These are phyloP conservation scores for Phlegmacium glaucopus DNA, from an alignment of 768 basidiomycete species.

Conservation along the genomic window DNA sequence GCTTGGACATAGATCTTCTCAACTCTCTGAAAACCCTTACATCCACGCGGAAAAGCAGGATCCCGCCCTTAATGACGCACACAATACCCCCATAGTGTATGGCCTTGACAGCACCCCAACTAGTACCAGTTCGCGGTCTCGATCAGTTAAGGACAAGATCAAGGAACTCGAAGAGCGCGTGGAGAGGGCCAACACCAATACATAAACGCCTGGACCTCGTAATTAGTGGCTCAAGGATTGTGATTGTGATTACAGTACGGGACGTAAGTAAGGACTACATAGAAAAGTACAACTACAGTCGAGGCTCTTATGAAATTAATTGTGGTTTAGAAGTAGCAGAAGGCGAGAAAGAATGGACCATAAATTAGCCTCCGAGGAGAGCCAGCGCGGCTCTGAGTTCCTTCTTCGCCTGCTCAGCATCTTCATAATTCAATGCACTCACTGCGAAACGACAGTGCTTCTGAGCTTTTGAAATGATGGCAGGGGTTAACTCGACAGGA, in stretches of 20 bases:
- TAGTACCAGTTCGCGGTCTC: slow-evolving; percentile 9
- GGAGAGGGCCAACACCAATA: slow-evolving; percentile 11
- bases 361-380: slow-evolving; percentile 49
- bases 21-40: too few species aligned
- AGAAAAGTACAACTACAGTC: neutral
- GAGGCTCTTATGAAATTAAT: too few species aligned
- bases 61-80: too few species aligned
- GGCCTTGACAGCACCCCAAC: neutral
- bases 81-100: too few species aligned
- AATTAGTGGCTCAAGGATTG: neutral
- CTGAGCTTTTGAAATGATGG: slow-evolving; percentile 71
- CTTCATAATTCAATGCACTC: slow-evolving; percentile 95
- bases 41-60: too few species aligned
- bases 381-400: slow-evolving; percentile 78
- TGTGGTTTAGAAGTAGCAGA: neutral
- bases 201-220: neutral
- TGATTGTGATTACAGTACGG: neutral
- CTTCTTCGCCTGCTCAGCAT: slow-evolving; percentile 78
- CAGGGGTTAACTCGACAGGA: slow-evolving; percentile 54
- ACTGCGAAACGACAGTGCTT: slow-evolving; percentile 93
- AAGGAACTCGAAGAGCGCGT: slow-evolving; percentile 35
- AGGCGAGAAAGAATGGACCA: neutral
- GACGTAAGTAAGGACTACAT: neutral
- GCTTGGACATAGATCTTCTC: too few species aligned
- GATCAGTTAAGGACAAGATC: slow-evolving; percentile 40